Evolutionary conservation across 164 flowering plant species (phyloP).

Genomic region (Umbellularia californica): DNA sequence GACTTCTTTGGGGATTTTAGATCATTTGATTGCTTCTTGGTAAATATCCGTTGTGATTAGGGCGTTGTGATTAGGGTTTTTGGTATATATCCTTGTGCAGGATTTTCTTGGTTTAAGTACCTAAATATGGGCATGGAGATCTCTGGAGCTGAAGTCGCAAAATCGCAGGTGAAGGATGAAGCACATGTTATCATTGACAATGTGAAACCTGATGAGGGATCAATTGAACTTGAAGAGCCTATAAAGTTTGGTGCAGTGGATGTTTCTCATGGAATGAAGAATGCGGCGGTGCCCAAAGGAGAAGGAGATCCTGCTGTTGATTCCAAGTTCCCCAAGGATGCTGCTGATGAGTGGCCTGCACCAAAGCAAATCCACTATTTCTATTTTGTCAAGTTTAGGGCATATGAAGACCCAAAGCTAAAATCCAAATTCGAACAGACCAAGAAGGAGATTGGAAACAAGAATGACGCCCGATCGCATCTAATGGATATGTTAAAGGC

Average conservation of each 20-base stretch:
- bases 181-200: conserved; percentile 31
- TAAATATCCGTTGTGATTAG: neutral
- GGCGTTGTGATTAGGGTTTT: too few species aligned
- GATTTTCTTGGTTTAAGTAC: neutral
- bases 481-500: conserved; percentile 50
- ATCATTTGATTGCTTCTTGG: neutral
- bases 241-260: conserved; percentile 37
- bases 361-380: conserved; percentile 56
- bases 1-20: neutral
- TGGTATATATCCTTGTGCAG: neutral
- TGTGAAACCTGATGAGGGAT: conserved; percentile 34
- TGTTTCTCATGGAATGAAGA: conserved; percentile 41
- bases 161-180: conserved; percentile 32
- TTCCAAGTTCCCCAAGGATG: conserved; percentile 59
- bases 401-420: conserved; percentile 68
- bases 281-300: conserved; percentile 29
- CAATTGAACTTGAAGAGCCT: conserved; percentile 25
- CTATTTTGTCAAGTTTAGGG: conserved; percentile 50
- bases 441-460: conserved; percentile 57
- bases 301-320: conserved; percentile 33
- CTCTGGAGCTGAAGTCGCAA: conserved; percentile 41
- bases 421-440: conserved; percentile 58
- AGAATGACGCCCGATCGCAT: conserved; percentile 48
- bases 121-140: conserved; percentile 37
- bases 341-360: conserved; percentile 86